Conservation (phyloP, 108 stramenopile genomes). For the Bacterosira constricta region DNA sequence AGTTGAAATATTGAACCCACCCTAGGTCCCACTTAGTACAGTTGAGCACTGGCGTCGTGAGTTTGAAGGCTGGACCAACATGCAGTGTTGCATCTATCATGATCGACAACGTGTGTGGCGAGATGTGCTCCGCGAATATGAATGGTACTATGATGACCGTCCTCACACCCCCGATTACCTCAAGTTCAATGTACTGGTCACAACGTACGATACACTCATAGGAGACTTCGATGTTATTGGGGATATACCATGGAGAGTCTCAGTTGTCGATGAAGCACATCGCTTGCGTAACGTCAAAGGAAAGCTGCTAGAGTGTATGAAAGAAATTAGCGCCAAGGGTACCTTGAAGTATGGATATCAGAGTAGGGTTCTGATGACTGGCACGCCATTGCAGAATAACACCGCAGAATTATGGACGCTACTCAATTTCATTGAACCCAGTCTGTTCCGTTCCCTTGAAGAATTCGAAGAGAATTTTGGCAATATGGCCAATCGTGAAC, state of each 20-base stretch:
- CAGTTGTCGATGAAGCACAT: constrained; percentile 98
- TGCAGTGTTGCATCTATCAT: constrained; percentile 96
- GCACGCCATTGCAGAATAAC: constrained; percentile 99
- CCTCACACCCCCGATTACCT: constrained; percentile 95
- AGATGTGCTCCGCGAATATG: constrained; percentile 96
- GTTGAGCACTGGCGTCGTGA: constrained; percentile 99
- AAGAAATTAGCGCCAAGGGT: constrained; percentile 84
- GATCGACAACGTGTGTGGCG: constrained; percentile 94
- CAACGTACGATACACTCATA: constrained; percentile 93
- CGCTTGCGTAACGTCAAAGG: constrained; percentile 93
- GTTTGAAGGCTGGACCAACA: constrained; percentile 96
- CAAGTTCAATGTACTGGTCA: constrained; percentile 95
- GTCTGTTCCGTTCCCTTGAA: constrained; percentile 88
- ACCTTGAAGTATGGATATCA: constrained; percentile 91
- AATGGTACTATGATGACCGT: constrained; percentile 97
- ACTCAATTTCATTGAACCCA: constrained; percentile 97
- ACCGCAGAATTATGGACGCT: constrained; percentile 96
- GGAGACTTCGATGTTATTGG: constrained; percentile 90
- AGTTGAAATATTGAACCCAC: neutral
- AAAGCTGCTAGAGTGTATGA: constrained; percentile 94
- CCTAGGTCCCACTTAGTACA: constrained; percentile 90
- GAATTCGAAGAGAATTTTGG: constrained; percentile 90
- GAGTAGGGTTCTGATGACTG: constrained; percentile 96
- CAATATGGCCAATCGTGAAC: constrained; percentile 90
- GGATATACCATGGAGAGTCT: constrained; percentile 85